Conservation (phyloP, 345 rosid species). For the Passiflora organensis region DNA sequence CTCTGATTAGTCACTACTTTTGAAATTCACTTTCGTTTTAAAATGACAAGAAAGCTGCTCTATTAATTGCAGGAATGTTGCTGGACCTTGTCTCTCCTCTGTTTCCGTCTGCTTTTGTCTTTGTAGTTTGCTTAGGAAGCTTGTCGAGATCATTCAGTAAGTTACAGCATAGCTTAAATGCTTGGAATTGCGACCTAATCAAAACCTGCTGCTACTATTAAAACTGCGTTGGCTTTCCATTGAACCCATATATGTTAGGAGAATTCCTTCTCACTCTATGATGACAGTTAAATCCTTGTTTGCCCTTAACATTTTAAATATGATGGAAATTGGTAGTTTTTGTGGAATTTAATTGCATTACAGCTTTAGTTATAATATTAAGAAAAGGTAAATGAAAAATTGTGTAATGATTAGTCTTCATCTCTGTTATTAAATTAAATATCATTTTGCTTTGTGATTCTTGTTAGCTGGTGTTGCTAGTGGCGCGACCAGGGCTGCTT, state of each 20-base stretch:
- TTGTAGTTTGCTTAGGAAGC: conserved; percentile 92
- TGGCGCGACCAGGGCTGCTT: conserved; percentile 98
- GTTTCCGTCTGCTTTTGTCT: conserved; percentile 81
- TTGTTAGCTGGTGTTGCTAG: conserved; percentile 90
- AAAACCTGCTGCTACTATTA: neutral
- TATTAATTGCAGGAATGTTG: conserved; percentile 74
- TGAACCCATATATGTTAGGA: too few relatives aligned
- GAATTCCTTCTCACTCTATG: neutral
- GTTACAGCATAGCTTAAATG: conserved; percentile 20
- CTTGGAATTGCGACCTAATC: neutral
- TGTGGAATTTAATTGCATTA: too few relatives aligned
- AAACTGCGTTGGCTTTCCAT: too few relatives aligned
- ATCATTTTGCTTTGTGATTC: neutral
- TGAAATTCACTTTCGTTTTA: neutral
- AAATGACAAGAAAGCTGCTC: conserved; percentile 11
- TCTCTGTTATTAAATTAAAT: conserved; percentile 5
- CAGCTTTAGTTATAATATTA: too few relatives aligned
- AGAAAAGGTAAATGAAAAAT: too few relatives aligned
- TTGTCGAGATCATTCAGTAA: conserved; percentile 89
- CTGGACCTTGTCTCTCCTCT: conserved; percentile 94
- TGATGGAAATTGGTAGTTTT: too few relatives aligned
- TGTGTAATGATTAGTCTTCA: too few relatives aligned
- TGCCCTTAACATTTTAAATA: too few relatives aligned
- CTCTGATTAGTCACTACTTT: neutral
- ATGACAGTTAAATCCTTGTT: conserved; percentile 1